Conservation (phyloP, 805 yeast genomes). For the Starmerella powellii region DNA sequence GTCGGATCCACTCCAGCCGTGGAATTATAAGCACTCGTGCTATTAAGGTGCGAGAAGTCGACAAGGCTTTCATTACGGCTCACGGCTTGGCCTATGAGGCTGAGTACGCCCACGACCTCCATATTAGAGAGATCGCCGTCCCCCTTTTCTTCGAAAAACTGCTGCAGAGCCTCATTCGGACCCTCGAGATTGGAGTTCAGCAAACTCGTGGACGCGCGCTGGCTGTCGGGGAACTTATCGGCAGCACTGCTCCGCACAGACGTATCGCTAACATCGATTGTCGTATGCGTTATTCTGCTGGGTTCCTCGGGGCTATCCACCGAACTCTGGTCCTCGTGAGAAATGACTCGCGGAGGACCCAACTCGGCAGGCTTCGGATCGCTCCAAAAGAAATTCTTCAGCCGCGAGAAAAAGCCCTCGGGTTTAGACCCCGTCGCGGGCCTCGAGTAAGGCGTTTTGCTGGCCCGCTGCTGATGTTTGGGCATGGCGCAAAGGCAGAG, state of each 20-base stretch:
- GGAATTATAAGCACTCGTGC: neutral
- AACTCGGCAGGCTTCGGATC: slow-evolving; percentile 1
- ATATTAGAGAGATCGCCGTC: slow-evolving; percentile 53
- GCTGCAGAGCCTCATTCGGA: slow-evolving; percentile 50
- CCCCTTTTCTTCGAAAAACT: slow-evolving; percentile 58
- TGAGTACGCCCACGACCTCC: slow-evolving; percentile 66
- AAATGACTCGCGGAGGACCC: neutral
- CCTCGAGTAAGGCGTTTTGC: slow-evolving; percentile 5
- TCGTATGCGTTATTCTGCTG: too few relatives aligned
- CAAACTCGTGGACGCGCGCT: neutral
- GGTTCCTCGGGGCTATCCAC: neutral
- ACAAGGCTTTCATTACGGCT: slow-evolving; percentile 23
- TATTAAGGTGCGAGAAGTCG: slow-evolving; percentile 20
- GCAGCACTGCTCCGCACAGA: too few relatives aligned
- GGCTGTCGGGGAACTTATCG: too few relatives aligned
- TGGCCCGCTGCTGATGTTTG: slow-evolving; percentile 2
- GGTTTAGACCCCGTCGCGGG: neutral
- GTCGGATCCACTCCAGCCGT: neutral
- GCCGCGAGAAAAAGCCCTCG: slow-evolving; percentile 9
- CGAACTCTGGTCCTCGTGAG: neutral
- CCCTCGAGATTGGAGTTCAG: neutral
- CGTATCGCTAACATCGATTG: too few relatives aligned
- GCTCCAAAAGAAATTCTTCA: slow-evolving; percentile 13
- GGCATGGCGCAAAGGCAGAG: slow-evolving; percentile 1
- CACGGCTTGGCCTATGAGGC: slow-evolving; percentile 37